Base-by-base conservation (phyloP, 2,329 filamentous ascomycete genomes). In the Chaetomiaceae sp. region DNA sequence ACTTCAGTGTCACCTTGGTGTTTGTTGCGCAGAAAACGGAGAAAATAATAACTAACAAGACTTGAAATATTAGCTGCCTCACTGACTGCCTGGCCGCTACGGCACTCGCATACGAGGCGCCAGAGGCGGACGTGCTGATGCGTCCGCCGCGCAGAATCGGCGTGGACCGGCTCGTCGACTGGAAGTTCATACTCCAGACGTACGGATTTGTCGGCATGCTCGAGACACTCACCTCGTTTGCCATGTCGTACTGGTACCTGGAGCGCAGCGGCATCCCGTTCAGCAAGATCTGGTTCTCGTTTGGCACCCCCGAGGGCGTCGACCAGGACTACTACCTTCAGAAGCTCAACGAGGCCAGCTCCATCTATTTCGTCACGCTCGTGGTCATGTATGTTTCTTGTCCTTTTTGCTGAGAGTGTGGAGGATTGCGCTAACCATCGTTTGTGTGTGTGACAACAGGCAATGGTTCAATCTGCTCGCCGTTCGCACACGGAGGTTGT, bases 351-450 rank as follows among this genome's bases (percentile, higher is more conserved):
- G 74, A 78, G 54, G 85, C 85, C 0, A 85, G 79, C 33, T 86
- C 82, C 14, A 83, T 92, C 53, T 91, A 91, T 67, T 91, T 91
- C 60, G 79, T 90, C 58, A 91, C 84, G 53, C 71, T 92, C 19
- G 87, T 92, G 2, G 82, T 91, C 43, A 89, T 91, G 85, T 79
- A 71, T 3, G 25, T 27, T 10, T 65, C 41, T 39, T 1, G 30
- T 9, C 37, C 9, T 27, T 12, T n/a, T 45, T 14, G 40, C 27
- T 41, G 48, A 19, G 10, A n/a, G n/a, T n/a, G n/a, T n/a, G n/a
- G n/a, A n/a, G n/a, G n/a, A n/a, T 33, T 23, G 38, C 12, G 19
- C 16, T 27, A 33, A n/a, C 30, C 30, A 2, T 7, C 2, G 6
- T 6, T 27, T 27, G 14, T 16, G 16, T 20, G 12, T 17, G 16